Evolutionary conservation across 306 rosid species (phyloP), one percentile per base, ranked within the genome.

Genomic region (Clitoria ternatea): DNA sequence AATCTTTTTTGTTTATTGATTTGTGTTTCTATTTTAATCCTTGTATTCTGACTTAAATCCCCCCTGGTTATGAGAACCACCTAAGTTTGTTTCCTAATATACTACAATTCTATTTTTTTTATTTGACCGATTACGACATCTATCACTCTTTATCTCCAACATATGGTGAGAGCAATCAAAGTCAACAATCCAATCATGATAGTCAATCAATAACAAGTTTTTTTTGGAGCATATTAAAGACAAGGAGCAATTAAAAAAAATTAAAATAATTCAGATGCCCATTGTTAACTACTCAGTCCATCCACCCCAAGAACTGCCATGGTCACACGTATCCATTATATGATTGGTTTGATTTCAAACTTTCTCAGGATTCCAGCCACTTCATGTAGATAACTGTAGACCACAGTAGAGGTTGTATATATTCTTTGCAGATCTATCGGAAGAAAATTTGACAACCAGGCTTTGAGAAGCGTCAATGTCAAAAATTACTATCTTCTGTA

Each of bases 401-500:
- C 5, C 27, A 14, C 36, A 59, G 3, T 18, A 44, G 49, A 54
- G 60, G 59, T 57, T 43, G 49, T 27, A 39, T 4, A 30, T 48
- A 47, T 7, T 39, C 12, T 35, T 30, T 40, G 3, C 15, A 23
- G 44, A 55, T 61, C 72, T 69, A 32, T 11, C 52, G 45, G 50
- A 56, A 63, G 62, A 32, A 23, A 11, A 14, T 2, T 45, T 54
- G 59, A 44, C 2, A 61, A 48, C 66, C 77, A 61, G 42, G 47
- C 53, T 73, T 70, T 69, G 66, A 3, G 60, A 73, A 73, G 62
- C 40, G 53, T 43, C 44, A 40, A 19, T 62, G 66, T 30, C 30
- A 37, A 48, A 66, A 29, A 48, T 17, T 39, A 20, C 70, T 72
- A 92, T 59, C 85, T 77, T 80, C 96, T 85, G 76, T 94, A 94